Evolutionary conservation across 371 early-diverging fungal genomes (phyloP).

Genomic region (Mortierella sp.): DNA sequence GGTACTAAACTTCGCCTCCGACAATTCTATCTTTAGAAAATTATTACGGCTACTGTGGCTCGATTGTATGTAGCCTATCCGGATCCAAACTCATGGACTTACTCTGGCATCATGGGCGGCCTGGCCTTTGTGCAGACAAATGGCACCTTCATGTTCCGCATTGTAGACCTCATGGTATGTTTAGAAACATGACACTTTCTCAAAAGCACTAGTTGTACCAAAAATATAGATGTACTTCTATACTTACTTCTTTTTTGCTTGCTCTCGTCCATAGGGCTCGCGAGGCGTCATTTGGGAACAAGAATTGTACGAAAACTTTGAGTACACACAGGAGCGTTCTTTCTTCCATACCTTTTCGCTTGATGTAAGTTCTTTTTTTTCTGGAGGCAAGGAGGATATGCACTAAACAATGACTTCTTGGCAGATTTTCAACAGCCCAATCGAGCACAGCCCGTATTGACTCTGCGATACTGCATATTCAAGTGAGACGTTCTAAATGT

Average conservation of each 20-base stretch:
- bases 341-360: constrained; percentile 90
- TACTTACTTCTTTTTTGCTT: background rate
- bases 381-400: no score
- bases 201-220: no score
- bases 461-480: background rate
- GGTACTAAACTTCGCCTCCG: background rate
- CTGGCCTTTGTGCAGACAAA: constrained; percentile 77
- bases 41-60: constrained; percentile 85
- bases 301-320: constrained; percentile 82
- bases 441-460: background rate
- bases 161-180: constrained; percentile 82
- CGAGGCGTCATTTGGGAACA: constrained; percentile 84
- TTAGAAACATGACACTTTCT: no score
- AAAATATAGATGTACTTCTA: background rate
- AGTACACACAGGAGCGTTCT: constrained; percentile 77
- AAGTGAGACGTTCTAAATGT: background rate
- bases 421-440: background rate
- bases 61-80: constrained; percentile 87
- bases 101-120: constrained; percentile 83
- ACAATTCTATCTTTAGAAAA: constrained; percentile 68
- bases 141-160: constrained; percentile 78
- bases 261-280: constrained; percentile 50
- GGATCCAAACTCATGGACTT: constrained; percentile 77
- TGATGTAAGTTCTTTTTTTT: constrained; percentile 67
- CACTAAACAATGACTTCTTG: background rate